A percentile compares a stretch with the other conserved stretches of the same genome.
Conservation (phyloP, 768 basidiomycete genomes). For the Tephrocybe sp. region DNA sequence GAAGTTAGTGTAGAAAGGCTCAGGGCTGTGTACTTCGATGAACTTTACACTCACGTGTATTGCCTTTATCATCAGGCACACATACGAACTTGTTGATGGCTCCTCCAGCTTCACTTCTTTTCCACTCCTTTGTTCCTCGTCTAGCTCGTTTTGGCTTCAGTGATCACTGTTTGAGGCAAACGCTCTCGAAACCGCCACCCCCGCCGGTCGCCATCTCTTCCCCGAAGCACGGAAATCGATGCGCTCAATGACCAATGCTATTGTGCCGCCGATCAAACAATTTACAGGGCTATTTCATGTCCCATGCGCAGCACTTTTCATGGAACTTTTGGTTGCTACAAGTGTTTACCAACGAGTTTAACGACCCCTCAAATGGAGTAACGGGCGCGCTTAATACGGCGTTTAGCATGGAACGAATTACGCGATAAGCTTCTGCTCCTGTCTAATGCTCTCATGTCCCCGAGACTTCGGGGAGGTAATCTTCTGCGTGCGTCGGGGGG, state of each 20-base stretch:
- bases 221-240: too few species aligned
- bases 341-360: not conserved
- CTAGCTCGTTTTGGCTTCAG: not conserved
- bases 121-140: not conserved
- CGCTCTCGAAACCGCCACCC: not conserved
- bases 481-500: too few species aligned
- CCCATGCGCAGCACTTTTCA: not conserved
- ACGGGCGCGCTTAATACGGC: not conserved
- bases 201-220: not conserved
- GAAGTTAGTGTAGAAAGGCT: not conserved
- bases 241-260: not conserved
- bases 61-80: conserved; percentile 1
- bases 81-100: too few species aligned
- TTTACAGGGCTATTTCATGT: conserved; percentile 2
- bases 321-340: not conserved
- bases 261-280: not conserved
- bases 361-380: not conserved
- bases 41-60: conserved; percentile 7
- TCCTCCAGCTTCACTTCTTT: not conserved
- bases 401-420: too few species aligned
- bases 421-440: too few species aligned
- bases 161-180: not conserved
- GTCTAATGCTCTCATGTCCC: not conserved
- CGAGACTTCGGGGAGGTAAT: not conserved
- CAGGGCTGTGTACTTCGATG: conserved; percentile 7